Evolutionary conservation across 2,329 filamentous ascomycete species (phyloP), one percentile per base, ranked within the genome.

Genomic region (Fusarium protoensiforme): DNA sequence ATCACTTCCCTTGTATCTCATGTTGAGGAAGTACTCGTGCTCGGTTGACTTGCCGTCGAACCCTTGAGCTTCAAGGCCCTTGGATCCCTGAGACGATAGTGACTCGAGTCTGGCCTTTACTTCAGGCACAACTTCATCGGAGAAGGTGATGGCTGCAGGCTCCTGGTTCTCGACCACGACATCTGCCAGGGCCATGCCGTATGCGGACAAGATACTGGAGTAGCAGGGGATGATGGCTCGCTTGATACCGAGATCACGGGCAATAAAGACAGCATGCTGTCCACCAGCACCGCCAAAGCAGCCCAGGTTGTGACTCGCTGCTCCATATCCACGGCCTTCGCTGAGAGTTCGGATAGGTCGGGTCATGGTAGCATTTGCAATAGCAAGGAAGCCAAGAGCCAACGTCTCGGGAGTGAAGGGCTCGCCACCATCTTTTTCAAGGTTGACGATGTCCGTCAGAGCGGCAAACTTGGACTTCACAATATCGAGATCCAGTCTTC

Each of bases 331-430:
- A 0, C 78, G 78, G 2, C 74, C 78, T n/a, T 80, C 78, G 13
- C 74, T 80, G 0, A 79, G 70, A 2, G 76, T 78, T 11, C 78
- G 68, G 18, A 95, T 95, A 0, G 93, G 93, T 35, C 92, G 85
- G 0, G 90, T 91, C 92, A 94, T 94, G 1, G 91, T 90, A 77
- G 92, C 92, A 69, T 94, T 93, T 6, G 92, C 92, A 53, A 94
- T 91, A 61, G 92, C 89, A 73, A 94, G 88, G 77, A 94, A 94
- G 0, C 93, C 93, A 68, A 92, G 90, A 0, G 93, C 92, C 0
- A 79, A n/a, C 3, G 69, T 72, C 54, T 79, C 75, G 0, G 74
- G 68, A 0, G 78, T 78, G 5, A 79, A 78, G 0, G 57, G 60
- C 0, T 77, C 73, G 0, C 65, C 61, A 0, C 65, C 69, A 16